Evolutionary conservation across 129 eudicot species (phyloP).

Genomic region (Arctium minus): DNA sequence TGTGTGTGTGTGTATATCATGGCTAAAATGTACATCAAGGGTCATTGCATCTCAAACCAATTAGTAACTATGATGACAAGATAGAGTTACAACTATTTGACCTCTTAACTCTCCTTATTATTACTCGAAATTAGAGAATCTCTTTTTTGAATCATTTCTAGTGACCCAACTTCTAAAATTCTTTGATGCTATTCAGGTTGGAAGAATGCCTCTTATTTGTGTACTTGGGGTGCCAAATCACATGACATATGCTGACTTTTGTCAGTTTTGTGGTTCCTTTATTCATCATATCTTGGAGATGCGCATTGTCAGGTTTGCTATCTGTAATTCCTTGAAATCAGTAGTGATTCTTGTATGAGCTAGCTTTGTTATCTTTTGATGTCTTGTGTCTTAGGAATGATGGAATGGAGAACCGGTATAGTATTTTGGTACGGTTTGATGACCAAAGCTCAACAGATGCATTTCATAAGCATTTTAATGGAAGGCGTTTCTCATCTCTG

Average conservation of each 20-base stretch:
- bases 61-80: not conserved
- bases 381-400: conserved; percentile 54
- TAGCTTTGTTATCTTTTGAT: not conserved
- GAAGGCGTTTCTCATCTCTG: conserved; percentile 72
- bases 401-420: conserved; percentile 83
- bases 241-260: conserved; percentile 95
- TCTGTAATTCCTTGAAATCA: not conserved
- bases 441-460: conserved; percentile 68
- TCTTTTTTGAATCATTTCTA: not conserved
- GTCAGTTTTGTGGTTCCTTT: conserved; percentile 90
- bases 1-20: too few species aligned
- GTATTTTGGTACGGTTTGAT: conserved; percentile 71
- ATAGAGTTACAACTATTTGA: not conserved
- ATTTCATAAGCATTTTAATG: conserved; percentile 81
- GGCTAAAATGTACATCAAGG: not conserved
- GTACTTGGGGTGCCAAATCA: conserved; percentile 96
- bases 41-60: not conserved
- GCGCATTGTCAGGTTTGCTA: conserved; percentile 82
- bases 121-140: not conserved
- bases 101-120: not conserved
- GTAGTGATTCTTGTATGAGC: not conserved
- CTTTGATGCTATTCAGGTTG: conserved; percentile 48
- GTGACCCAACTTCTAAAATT: not conserved
- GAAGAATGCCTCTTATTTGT: conserved; percentile 79
- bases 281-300: conserved; percentile 86